phyloP scores from a whole-genome alignment of 2,329 filamentous ascomycete species.

The Chrysoporthe deuterocubensis region DNA sequence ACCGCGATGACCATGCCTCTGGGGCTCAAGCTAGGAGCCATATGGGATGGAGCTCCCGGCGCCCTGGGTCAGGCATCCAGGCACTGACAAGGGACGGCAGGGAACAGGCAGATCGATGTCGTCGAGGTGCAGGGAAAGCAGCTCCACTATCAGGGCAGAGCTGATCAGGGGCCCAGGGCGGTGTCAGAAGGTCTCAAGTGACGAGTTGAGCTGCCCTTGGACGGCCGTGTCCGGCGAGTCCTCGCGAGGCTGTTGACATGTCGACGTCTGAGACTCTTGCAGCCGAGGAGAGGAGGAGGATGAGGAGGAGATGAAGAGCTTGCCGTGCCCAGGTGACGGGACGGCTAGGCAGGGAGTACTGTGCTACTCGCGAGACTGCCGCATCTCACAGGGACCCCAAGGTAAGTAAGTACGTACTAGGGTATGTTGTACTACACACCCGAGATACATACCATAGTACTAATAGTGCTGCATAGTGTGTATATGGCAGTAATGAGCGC shows the following conservation, averaged over 20 bases:
- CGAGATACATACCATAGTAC: no score
- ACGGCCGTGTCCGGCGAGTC: neutral
- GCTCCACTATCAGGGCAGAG: constrained; percentile 22
- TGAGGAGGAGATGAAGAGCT: neutral
- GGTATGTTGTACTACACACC: no score
- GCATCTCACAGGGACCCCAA: no score
- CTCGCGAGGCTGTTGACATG: no score
- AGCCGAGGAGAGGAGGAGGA: neutral
- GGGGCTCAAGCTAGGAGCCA: neutral
- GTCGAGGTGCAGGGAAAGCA: constrained; percentile 5
- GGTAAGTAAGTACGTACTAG: no score
- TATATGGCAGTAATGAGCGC: no score
- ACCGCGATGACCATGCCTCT: constrained; percentile 3
- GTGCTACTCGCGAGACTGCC: no score
- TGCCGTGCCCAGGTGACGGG: no score
- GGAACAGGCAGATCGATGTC: constrained; percentile 12
- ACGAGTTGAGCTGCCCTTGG: neutral
- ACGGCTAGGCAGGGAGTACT: no score
- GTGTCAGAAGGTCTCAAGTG: constrained; percentile 17
- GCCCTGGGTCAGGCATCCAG: constrained; percentile 10
- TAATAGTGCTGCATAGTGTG: no score
- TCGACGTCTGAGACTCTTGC: neutral
- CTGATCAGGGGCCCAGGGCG: constrained; percentile 11
- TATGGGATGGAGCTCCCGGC: constrained; percentile 5
- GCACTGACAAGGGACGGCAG: constrained; percentile 5